Evolutionary conservation across 768 basidiomycete species (phyloP), one percentile per base, ranked within the genome.

Genomic region (Pisolithus tinctorius): DNA sequence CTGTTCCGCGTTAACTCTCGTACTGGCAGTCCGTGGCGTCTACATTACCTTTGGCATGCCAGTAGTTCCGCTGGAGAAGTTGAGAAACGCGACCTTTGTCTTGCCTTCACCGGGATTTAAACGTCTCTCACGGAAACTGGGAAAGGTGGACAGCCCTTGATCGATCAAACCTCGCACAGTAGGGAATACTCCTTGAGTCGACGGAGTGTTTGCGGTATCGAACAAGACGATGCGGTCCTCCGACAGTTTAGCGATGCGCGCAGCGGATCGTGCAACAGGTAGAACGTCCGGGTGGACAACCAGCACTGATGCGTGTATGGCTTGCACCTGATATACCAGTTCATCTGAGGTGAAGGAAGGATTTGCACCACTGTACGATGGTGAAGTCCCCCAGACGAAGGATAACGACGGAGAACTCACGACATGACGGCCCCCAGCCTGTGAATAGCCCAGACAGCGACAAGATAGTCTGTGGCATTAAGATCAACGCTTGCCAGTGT

Each of bases 31-130:
- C 4, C 37, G 17, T 20, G 6, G 9, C 11, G 6, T 47, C 36
- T 17, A 23, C 17, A 54, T n/a, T 48, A 81, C 83, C 78, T 88
- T 86, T 0, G 87, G 86, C 53, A 71, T 78, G 0, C 87, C 86
- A 2, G 87, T 89, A 0, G 86, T 89, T 23, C 84, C 84, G 20
- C 85, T 86, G 0, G 85, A 87, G 60, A 88, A 88, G 60, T 76
- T 81, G 26, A 87, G 66, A 54, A 87, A 80, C 0, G 87, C 86
- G 13, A 88, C 61, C 61, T 85, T 88, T 10, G 76, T 82, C 65
- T 73, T 84, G 16, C 71, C 84, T 66, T 88, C 86, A 1, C 83
- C 82, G 0, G 74, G 72, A 3, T 53, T 62, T 39, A 88, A 64
- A 34, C 56, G 72, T 27, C 75, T 70, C 61, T 87, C 84, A 6